Evolutionary conservation across 2,329 filamentous ascomycete genomes (phyloP).

Genomic region (Colletotrichum lupini): DNA sequence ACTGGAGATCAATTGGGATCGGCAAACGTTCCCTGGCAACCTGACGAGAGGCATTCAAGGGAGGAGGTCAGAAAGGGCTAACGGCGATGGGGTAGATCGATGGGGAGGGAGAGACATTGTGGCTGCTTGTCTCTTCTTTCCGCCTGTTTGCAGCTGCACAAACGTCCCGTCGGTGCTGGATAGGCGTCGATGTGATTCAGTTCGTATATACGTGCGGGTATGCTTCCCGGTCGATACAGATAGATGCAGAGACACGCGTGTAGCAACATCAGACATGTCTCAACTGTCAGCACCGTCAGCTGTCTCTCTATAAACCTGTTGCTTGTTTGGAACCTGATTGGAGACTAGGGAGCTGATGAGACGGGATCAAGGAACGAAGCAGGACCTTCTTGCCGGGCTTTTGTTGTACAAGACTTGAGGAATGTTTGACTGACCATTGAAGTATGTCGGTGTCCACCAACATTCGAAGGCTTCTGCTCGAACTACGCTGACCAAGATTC

Average conservation of each 20-base stretch:
- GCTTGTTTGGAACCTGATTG: neutral
- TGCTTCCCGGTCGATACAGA: neutral
- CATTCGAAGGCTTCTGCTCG: neutral
- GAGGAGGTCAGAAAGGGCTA: neutral
- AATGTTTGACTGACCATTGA: neutral
- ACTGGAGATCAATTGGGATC: neutral
- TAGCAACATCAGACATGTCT: neutral
- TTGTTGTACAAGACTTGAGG: neutral
- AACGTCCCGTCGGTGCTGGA: neutral
- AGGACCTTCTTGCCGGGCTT: neutral
- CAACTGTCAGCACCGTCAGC: neutral
- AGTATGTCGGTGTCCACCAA: neutral
- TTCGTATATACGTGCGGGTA: neutral
- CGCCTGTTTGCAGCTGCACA: neutral
- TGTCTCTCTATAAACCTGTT: neutral
- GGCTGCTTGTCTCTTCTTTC: neutral
- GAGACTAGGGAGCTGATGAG: neutral
- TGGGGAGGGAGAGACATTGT: neutral
- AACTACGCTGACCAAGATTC: neutral
- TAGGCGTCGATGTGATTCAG: neutral
- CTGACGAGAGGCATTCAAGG: conserved; percentile 13
- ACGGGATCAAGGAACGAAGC: neutral
- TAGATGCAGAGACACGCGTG: neutral
- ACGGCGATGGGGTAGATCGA: neutral
- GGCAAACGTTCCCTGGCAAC: neutral